These are phyloP conservation scores for Komagataella pseudopastoris DNA, from an alignment of 805 yeast genomes.

Conservation along the genomic window DNA sequence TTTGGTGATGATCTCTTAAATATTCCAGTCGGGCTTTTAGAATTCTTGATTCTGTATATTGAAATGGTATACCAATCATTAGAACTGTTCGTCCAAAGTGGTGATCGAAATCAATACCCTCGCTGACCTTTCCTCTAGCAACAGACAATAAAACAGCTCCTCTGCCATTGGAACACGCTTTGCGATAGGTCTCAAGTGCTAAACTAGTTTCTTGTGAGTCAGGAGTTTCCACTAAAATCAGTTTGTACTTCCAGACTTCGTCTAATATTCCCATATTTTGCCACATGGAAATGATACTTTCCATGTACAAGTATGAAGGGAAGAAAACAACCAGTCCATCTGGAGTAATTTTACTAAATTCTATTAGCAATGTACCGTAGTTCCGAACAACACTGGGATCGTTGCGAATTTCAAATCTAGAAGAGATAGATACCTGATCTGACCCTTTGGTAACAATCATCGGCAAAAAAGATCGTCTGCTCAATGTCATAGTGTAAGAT, in stretches of 20 bases:
- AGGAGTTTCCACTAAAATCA: slow-evolving; percentile 93
- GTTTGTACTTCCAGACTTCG: slow-evolving; percentile 95
- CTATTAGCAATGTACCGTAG: slow-evolving; percentile 85
- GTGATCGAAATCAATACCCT: slow-evolving; percentile 98
- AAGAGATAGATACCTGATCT: slow-evolving; percentile 93
- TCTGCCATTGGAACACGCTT: slow-evolving; percentile 94
- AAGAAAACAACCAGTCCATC: slow-evolving; percentile 97
- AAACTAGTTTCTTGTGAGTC: slow-evolving; percentile 97
- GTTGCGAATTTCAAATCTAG: slow-evolving; percentile 91
- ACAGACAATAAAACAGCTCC: slow-evolving; percentile 95
- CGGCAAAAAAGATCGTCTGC: slow-evolving; percentile 86
- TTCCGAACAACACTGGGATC: slow-evolving; percentile 97
- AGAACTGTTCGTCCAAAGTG: slow-evolving; percentile 95
- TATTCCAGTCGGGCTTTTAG: slow-evolving; percentile 91
- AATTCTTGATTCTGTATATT: slow-evolving; percentile 94
- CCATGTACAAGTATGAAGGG: slow-evolving; percentile 96
- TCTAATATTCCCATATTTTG: slow-evolving; percentile 96
- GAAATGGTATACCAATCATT: slow-evolving; percentile 99
- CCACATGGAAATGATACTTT: slow-evolving; percentile 96
- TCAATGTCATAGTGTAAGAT: slow-evolving; percentile 91
- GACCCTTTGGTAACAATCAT: slow-evolving; percentile 95
- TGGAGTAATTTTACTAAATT: slow-evolving; percentile 90
- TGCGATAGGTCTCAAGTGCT: slow-evolving; percentile 89
- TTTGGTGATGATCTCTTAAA: slow-evolving; percentile 82
- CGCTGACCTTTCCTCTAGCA: slow-evolving; percentile 98